phyloP scores from a whole-genome alignment of 2,329 filamentous ascomycete genomes.

The Basipetospora chlamydospora region DNA sequence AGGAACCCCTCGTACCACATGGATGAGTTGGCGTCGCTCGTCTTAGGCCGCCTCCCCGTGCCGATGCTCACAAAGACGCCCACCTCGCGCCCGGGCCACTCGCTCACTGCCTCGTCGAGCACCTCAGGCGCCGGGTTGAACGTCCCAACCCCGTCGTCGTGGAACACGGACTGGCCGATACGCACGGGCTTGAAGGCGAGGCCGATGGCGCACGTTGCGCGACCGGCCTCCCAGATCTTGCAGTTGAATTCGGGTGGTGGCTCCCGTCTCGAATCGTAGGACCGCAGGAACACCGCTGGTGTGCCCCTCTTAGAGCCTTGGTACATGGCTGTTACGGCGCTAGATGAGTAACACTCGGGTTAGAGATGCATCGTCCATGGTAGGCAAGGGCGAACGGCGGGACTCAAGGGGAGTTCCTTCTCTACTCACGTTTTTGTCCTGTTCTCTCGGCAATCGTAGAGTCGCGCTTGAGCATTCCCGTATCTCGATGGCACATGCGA shows the following conservation, averaged over 20 bases:
- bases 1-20: slow-evolving; percentile 92
- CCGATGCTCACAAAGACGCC: slow-evolving; percentile 87
- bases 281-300: slow-evolving; percentile 63
- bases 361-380: background rate
- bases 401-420: slow-evolving; percentile 1
- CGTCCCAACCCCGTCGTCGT: slow-evolving; percentile 80
- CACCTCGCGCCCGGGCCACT: slow-evolving; percentile 88
- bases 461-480: slow-evolving; percentile 68
- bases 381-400: background rate
- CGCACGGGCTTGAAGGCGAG: slow-evolving; percentile 92
- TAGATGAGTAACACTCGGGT: background rate
- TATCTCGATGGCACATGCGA: slow-evolving; percentile 42
- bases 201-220: slow-evolving; percentile 83
- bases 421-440: slow-evolving; percentile 73
- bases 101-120: slow-evolving; percentile 84
- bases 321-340: slow-evolving; percentile 81
- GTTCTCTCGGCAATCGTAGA: slow-evolving; percentile 80
- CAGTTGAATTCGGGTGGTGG: slow-evolving; percentile 83
- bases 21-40: slow-evolving; percentile 53
- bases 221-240: slow-evolving; percentile 91
- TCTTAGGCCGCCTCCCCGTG: slow-evolving; percentile 67
- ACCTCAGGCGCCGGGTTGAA: slow-evolving; percentile 82
- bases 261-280: slow-evolving; percentile 89
- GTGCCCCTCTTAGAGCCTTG: slow-evolving; percentile 61
- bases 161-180: slow-evolving; percentile 84